Base-by-base conservation (phyloP, 2,329 filamentous ascomycete genomes). In the Fusarium ambrosium region DNA sequence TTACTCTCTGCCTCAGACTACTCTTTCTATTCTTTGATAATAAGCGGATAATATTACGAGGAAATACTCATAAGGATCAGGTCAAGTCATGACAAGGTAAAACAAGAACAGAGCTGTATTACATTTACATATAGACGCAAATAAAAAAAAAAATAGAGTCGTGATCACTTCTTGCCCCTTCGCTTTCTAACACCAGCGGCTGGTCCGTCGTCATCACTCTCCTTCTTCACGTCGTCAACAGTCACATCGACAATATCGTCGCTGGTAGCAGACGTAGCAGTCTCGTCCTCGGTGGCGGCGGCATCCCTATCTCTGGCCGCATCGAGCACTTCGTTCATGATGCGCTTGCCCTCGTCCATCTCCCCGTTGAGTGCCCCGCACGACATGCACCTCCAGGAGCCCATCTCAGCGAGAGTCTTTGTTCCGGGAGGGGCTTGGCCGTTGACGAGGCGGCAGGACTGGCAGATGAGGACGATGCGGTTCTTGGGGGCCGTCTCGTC, bases 401-500 rank as follows among this genome's bases (percentile, higher is more conserved):
- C 97, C 1, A 99, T 80, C 62, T 98, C 95, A 43, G 94, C 91
- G 1, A 96, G 84, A 0, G 88, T 90, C 76, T 91, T 93, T 0
- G 93, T 92, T 1, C 97, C 97, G 0, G 97, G 96, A 2, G 97
- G 95, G 4, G 97, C 97, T 81, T 98, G 97, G 0, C 97, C 97
- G 81, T 99, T 99, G 58, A 99, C 95, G 2, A 98, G 89, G 34
- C 94, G 89, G 82, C 97, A 99, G 43, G 89, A 87, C 36, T 87
- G 83, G 84, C 97, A 99, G 65, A 99, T 94, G 73, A 99, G 87
- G 9, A 92, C 96, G 68, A 98, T 91, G 20, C 97, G 92, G 82
- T 98, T 98, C 85, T 95, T 97, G 3, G 96, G 91, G 14, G 94
- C 92, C 6, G 94, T 97, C 84, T 99, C 97, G 79, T 99, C 97